Conservation (phyloP, 208 protist genomes). For the Trypanosoma conorhini region DNA sequence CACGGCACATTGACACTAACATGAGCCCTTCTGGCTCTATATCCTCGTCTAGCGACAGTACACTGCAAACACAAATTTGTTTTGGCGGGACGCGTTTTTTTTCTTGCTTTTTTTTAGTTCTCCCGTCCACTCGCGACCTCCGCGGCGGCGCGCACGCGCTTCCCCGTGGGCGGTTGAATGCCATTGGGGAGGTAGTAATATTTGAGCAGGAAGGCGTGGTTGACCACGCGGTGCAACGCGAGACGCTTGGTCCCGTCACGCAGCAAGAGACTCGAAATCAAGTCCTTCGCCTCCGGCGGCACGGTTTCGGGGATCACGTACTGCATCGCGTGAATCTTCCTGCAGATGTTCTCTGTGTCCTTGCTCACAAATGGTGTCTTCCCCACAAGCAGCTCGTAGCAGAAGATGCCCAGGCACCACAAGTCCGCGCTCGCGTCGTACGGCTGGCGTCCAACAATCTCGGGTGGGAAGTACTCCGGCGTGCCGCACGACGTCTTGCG, state of each 20-base stretch:
- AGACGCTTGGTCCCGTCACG: conserved; percentile 74
- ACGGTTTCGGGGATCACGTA: conserved; percentile 87
- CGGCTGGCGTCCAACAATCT: conserved; percentile 95
- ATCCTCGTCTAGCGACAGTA: background rate
- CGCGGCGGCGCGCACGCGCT: conserved; percentile 47
- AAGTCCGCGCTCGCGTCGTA: conserved; percentile 94
- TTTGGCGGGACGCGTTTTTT: background rate
- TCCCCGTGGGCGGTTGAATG: conserved; percentile 74
- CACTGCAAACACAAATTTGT: background rate
- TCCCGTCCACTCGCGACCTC: conserved; percentile 21
- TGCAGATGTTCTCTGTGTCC: conserved; percentile 87
- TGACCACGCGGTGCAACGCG: conserved; percentile 78
- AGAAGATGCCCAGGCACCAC: conserved; percentile 97
- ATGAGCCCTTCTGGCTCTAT: no score
- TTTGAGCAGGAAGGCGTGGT: conserved; percentile 88
- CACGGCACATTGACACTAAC: no score
- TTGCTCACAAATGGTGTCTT: conserved; percentile 93
- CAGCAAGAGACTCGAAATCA: conserved; percentile 80
- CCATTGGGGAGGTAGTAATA: conserved; percentile 90
- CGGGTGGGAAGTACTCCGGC: conserved; percentile 99
- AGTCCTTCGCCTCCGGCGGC: conserved; percentile 85
- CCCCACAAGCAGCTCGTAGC: conserved; percentile 97
- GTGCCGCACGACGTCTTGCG: conserved; percentile 97
- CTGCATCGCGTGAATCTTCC: conserved; percentile 91
- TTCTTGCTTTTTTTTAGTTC: conserved; percentile 19